Base-by-base conservation (phyloP, 2,329 filamentous ascomycete genomes). In the Metarhizium humberi region DNA sequence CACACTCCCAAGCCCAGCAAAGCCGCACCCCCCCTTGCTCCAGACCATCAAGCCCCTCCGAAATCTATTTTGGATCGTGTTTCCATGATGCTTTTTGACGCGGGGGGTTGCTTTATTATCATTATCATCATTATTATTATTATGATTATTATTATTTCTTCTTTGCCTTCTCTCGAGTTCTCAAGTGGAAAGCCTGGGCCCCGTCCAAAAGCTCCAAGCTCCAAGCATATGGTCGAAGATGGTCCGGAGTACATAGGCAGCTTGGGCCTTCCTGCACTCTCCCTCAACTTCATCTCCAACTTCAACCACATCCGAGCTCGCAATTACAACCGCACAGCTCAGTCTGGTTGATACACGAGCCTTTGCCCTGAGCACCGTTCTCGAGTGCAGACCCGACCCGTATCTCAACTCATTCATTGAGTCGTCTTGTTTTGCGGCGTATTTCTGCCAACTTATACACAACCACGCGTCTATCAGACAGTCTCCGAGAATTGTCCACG, bases 31-130 rank as follows among this genome's bases (percentile, higher is more conserved):
- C 50, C 54, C 54, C 34, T 40, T 16, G 38, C 36, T 42, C 29
- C 29, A 55, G 32, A 14, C 4, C 11, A 11, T n/a, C 29, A 42
- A 30, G 6, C 14, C 50, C 52, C 51, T 53, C 55, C 55, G 50
- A 30, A 48, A 53, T 50, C 55, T 56, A 56, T 56, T 56, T 56
- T 53, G 47, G 51, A 51, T 49, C 51, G 47, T 20, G 40, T 49
- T 50, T 34, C 42, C 40, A 48, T 48, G n/a, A 13, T 30, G 25
- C 45, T 18, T 48, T 30, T 48, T 40, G 38, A 40, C 10, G 38
- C 10, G 38, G 38, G 38, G 32, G 32, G 32, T 34, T 34, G 6
- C 6, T 11, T 34, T 34, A 34, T 34, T 7, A 34, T 11, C 10
- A 34, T 34, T 34, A 34, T 34, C 2, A 34, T 11, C 2, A 34